Evolutionary conservation across 176 grass and related monocot genomes (phyloP).

Genomic region (Calamus simplicifolius): DNA sequence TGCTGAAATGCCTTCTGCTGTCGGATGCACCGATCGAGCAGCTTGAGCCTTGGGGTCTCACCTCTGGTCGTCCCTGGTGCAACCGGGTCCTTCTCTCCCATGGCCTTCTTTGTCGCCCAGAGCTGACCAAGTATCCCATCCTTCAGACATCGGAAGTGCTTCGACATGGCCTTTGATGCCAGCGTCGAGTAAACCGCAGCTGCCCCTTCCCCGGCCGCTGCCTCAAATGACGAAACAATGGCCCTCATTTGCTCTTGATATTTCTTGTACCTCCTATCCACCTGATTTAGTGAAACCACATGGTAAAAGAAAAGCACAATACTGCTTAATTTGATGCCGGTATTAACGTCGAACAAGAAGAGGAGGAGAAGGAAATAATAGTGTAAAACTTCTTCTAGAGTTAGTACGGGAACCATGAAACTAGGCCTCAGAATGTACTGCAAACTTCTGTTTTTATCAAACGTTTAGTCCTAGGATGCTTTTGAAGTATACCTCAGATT

Average conservation of each 20-base stretch:
- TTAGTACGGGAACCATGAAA: no score
- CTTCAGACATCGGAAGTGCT: slow-evolving; percentile 64
- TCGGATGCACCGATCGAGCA: no score
- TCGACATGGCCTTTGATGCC: slow-evolving; percentile 70
- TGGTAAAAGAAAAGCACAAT: no score
- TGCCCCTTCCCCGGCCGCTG: slow-evolving; percentile 50
- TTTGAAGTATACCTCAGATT: neutral
- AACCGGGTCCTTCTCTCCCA: slow-evolving; percentile 2
- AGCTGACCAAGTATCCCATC: slow-evolving; percentile 73
- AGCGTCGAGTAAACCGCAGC: slow-evolving; percentile 56
- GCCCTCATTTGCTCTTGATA: slow-evolving; percentile 79
- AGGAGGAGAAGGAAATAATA: no score
- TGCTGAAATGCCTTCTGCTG: no score
- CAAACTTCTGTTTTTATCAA: slow-evolving; percentile 8
- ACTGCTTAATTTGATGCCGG: no score
- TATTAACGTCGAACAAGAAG: no score
- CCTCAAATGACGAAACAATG: slow-evolving; percentile 60
- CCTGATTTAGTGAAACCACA: slow-evolving; percentile 21
- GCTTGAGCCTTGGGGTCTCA: no score
- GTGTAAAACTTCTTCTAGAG: no score
- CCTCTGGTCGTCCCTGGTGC: no score
- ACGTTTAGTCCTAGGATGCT: neutral
- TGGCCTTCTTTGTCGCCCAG: slow-evolving; percentile 37
- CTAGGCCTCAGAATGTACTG: neutral
- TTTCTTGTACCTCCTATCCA: slow-evolving; percentile 68